Percentiles rank a stretch among this genome's conserved stretches.
Evolutionary conservation across 106 monocot genomes (phyloP).

Genomic region (Apostasia shenzhenica): DNA sequence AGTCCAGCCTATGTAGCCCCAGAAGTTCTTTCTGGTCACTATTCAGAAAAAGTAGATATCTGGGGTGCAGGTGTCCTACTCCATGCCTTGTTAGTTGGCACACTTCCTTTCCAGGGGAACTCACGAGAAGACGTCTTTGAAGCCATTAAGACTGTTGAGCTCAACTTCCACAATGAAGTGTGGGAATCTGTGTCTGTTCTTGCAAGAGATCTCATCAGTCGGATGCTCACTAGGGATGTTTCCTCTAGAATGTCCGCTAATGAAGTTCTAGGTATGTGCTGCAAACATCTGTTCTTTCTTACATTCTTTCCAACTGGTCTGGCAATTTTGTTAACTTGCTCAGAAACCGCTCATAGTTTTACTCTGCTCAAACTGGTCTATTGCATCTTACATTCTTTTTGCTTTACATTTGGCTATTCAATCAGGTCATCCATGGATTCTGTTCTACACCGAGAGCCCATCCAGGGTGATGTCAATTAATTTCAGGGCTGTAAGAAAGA

Average conservation of each 20-base stretch:
- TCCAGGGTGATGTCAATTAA: conserved; percentile 20
- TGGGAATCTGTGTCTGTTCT: conserved; percentile 66
- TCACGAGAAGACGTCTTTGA: conserved; percentile 72
- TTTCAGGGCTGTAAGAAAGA: conserved; percentile 8
- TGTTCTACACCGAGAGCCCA: conserved; percentile 58
- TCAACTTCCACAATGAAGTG: conserved; percentile 43
- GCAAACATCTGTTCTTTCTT: not conserved
- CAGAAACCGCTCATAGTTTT: not conserved
- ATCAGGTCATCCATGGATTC: conserved; percentile 91
- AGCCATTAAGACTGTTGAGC: conserved; percentile 65
- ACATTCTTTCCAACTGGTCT: no score
- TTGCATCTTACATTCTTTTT: not conserved
- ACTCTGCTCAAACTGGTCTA: not conserved
- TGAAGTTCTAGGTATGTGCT: conserved; percentile 60
- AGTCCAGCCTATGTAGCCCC: conserved; percentile 97
- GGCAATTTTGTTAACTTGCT: not conserved
- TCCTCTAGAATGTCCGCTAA: conserved; percentile 61
- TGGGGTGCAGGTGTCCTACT: conserved; percentile 93
- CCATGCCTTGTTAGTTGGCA: conserved; percentile 68
- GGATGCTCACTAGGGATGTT: conserved; percentile 78
- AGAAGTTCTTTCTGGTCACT: conserved; percentile 82
- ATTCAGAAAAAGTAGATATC: conserved; percentile 85
- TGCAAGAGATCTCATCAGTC: conserved; percentile 59
- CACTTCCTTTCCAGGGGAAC: conserved; percentile 74
- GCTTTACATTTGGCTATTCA: not conserved